These are phyloP conservation scores for Neonectria sp. DNA, from an alignment of 2,329 filamentous ascomycete species.

Conservation along the genomic window DNA sequence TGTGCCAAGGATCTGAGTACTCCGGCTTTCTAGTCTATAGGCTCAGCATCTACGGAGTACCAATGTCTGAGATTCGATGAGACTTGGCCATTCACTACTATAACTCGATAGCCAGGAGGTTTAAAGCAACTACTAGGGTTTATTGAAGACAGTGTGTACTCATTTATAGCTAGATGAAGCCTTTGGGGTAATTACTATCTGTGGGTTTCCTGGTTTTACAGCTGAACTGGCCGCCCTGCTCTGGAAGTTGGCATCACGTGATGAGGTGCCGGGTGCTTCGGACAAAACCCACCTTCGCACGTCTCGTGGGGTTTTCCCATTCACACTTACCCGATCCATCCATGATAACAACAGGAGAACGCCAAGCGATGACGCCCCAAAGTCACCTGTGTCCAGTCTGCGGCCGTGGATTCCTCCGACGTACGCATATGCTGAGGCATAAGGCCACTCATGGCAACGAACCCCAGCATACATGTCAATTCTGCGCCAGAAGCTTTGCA, in stretches of 20 bases:
- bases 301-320: constrained; percentile 2
- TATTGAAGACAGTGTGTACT: too few species aligned
- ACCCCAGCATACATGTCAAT: not conserved
- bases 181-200: too few species aligned
- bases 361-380: not conserved
- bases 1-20: not conserved
- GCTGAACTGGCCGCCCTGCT: too few species aligned
- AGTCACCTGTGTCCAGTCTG: not conserved
- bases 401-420: not conserved
- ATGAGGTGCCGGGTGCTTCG: not conserved
- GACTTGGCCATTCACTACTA: too few species aligned
- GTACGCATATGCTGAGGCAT: not conserved
- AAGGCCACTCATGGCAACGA: not conserved
- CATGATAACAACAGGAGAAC: not conserved
- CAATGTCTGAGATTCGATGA: too few species aligned
- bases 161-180: too few species aligned
- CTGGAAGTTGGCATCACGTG: not conserved
- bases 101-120: too few species aligned
- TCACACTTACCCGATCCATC: not conserved
- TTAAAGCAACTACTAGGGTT: too few species aligned
- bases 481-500: constrained; percentile 3
- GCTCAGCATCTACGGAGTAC: too few species aligned
- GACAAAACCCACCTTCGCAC: not conserved
- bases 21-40: too few species aligned
- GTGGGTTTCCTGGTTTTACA: too few species aligned